Conservation (phyloP, 305 asterid species). For the Andrographis paniculata region DNA sequence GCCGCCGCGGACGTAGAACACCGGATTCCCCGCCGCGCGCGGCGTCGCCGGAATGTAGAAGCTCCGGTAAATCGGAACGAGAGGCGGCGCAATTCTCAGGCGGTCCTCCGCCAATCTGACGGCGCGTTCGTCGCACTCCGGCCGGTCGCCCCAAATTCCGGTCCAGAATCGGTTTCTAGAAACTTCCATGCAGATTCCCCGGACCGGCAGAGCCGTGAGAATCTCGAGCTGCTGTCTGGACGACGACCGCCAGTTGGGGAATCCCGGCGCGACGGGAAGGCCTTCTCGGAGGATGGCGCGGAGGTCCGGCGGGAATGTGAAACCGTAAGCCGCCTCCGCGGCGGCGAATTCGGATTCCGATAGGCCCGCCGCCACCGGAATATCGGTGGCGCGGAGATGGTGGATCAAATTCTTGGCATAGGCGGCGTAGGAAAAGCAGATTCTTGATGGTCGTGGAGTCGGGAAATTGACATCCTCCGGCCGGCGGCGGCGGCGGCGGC, state of each 20-base stretch:
- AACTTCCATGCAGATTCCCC: constrained; percentile 46
- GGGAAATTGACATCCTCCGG: too few relatives aligned
- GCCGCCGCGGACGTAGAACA: constrained; percentile 58
- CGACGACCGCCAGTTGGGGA: constrained; percentile 82
- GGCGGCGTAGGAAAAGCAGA: constrained; percentile 81
- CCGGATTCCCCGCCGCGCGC: constrained; percentile 68
- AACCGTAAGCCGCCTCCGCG: constrained; percentile 37
- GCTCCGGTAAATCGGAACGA: constrained; percentile 56
- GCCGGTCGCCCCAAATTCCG: constrained; percentile 56
- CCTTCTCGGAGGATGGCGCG: constrained; percentile 83
- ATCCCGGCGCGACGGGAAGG: constrained; percentile 73
- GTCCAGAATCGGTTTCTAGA: constrained; percentile 43
- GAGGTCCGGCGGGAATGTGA: constrained; percentile 81
- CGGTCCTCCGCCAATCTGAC: constrained; percentile 28
- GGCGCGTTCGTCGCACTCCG: constrained; percentile 38
- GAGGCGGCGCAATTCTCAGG: constrained; percentile 37
- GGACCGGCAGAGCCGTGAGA: constrained; percentile 34
- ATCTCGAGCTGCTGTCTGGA: constrained; percentile 52
- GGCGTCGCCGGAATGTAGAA: constrained; percentile 65
- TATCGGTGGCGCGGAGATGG: constrained; percentile 34
- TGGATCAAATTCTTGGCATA: constrained; percentile 60
- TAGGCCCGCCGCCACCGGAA: constrained; percentile 66
- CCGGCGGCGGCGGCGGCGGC: too few relatives aligned
- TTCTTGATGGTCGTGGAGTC: constrained; percentile 12
- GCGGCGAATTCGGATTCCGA: constrained; percentile 51